A percentile compares a stretch with the other conserved stretches of the same genome.
These are phyloP conservation scores for Cryptosporidium ubiquitum DNA, from an alignment of 169 alveolate species.

Conservation along the genomic window DNA sequence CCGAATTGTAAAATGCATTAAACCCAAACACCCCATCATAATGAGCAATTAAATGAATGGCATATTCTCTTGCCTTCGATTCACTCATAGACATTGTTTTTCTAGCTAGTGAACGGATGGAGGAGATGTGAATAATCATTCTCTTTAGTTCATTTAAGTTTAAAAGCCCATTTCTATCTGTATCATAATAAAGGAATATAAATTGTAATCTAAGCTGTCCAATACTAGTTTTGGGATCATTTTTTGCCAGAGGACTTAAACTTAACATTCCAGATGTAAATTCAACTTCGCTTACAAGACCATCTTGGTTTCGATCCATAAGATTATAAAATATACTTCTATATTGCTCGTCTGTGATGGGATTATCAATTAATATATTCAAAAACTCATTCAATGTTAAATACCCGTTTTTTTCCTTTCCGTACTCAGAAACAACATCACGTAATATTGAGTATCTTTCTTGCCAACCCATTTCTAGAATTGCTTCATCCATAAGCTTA, in stretches of 20 bases:
- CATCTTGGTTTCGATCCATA: slow-evolving; percentile 73
- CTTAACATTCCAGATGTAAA: slow-evolving; percentile 71
- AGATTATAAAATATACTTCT: slow-evolving; percentile 56
- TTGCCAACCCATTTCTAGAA: slow-evolving; percentile 73
- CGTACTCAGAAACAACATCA: slow-evolving; percentile 39
- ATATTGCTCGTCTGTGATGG: slow-evolving; percentile 54
- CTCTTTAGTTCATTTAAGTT: slow-evolving; percentile 69
- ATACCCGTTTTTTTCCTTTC: slow-evolving; percentile 33
- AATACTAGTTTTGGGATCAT: slow-evolving; percentile 64
- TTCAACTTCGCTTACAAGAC: slow-evolving; percentile 46
- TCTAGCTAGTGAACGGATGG: slow-evolving; percentile 46
- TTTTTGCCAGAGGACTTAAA: slow-evolving; percentile 63
- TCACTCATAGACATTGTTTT: slow-evolving; percentile 36
- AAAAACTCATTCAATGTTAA: slow-evolving; percentile 43
- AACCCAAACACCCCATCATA: slow-evolving; percentile 72
- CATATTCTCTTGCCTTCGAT: slow-evolving; percentile 70
- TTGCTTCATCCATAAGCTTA: slow-evolving; percentile 34
- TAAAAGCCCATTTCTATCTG: slow-evolving; percentile 73
- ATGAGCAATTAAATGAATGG: slow-evolving; percentile 70
- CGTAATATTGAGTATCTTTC: slow-evolving; percentile 50
- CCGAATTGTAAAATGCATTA: slow-evolving; percentile 60
- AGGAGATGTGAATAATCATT: slow-evolving; percentile 65
- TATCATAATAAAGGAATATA: slow-evolving; percentile 75
- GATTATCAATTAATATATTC: slow-evolving; percentile 47
- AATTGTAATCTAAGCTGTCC: slow-evolving; percentile 76